A percentile compares a stretch with the other conserved stretches of the same genome.
Evolutionary conservation across 768 basidiomycete genomes (phyloP).

Genomic region (Suillus discolor): DNA sequence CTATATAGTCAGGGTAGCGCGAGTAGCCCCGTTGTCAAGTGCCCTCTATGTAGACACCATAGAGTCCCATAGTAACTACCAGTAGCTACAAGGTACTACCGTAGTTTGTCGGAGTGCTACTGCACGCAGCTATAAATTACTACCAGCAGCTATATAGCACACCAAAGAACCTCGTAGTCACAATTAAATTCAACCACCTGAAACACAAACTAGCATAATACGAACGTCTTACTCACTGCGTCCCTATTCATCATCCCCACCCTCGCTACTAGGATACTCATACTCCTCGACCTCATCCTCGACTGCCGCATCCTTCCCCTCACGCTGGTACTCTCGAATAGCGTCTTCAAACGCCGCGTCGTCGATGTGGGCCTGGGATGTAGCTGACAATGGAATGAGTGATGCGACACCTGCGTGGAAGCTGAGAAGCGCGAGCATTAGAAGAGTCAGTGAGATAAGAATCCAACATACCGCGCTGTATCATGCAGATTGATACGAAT

Average conservation of each 20-base stretch:
- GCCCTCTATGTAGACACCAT: no score
- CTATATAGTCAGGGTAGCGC: no score
- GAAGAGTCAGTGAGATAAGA: not conserved
- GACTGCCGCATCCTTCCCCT: not conserved
- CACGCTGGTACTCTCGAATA: not conserved
- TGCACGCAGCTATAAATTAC: no score
- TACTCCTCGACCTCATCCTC: not conserved
- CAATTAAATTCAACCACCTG: not conserved
- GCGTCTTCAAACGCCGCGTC: not conserved
- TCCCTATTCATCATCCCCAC: not conserved
- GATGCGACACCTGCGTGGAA: not conserved
- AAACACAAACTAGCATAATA: not conserved
- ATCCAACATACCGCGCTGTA: constrained; percentile 5
- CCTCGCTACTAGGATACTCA: not conserved
- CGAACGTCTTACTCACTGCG: not conserved
- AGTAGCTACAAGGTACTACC: not conserved
- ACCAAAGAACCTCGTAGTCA: not conserved
- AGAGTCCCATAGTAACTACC: not conserved
- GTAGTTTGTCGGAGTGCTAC: no score
- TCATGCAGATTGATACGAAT: constrained; percentile 4
- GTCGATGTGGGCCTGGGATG: not conserved
- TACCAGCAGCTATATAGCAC: not conserved
- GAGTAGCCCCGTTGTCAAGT: no score
- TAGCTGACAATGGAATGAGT: not conserved
- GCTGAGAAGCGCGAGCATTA: not conserved